Evolutionary conservation across 768 basidiomycete species (phyloP).

Genomic region (Lentinula sp.): DNA sequence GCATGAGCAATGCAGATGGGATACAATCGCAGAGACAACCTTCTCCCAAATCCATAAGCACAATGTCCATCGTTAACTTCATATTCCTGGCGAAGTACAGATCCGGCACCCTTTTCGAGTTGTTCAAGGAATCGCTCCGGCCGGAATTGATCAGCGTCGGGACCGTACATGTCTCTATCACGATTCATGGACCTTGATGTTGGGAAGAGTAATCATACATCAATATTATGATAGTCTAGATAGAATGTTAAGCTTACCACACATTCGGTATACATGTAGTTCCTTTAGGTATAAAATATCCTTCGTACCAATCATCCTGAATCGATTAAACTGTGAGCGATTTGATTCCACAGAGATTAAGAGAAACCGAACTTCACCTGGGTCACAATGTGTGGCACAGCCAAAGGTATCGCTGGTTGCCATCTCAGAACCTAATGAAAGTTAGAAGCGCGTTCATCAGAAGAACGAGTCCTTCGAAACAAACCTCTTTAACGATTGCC

Average conservation of each 20-base stretch:
- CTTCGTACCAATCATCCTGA: constrained; percentile 6
- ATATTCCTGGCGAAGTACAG: not conserved
- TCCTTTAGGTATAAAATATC: constrained; percentile 3
- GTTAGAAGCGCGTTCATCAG: not conserved
- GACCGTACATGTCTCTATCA: not conserved
- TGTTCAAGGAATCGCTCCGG: not conserved
- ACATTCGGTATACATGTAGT: not conserved
- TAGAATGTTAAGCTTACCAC: not conserved
- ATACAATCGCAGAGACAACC: not conserved
- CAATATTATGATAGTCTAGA: too few relatives aligned
- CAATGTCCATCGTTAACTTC: not conserved
- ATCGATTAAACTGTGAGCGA: not conserved
- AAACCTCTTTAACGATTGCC: constrained; percentile 13
- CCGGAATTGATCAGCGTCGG: not conserved
- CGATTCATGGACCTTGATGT: not conserved
- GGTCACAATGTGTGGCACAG: not conserved
- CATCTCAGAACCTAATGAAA: not conserved
- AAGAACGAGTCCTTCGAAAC: not conserved
- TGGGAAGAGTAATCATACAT: not conserved
- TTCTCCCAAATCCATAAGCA: constrained; percentile 2
- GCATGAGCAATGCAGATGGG: not conserved
- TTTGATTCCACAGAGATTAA: not conserved
- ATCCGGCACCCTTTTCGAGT: not conserved
- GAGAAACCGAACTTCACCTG: not conserved
- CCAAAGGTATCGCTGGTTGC: not conserved